Base-by-base conservation (phyloP, 108 stramenopile genomes). In the Bacterosira constricta region DNA sequence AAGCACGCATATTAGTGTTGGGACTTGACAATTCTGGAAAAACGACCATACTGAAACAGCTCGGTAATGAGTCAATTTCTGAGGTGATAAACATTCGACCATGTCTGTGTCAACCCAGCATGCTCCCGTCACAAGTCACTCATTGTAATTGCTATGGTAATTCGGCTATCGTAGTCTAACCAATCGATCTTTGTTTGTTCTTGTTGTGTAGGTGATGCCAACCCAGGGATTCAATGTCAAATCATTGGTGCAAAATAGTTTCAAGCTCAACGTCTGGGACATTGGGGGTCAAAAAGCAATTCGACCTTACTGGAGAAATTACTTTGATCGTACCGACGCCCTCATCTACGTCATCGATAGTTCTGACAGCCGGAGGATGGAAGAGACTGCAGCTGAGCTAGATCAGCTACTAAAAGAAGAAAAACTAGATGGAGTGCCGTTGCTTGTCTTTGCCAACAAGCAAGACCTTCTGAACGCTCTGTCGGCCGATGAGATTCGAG, bases 151-250 rank as follows among this genome's bases (percentile, higher is more conserved):
- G n/a, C n/a, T n/a, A n/a, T n/a, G n/a, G n/a, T n/a, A n/a, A n/a
- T n/a, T n/a, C n/a, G n/a, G n/a, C n/a, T n/a, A n/a, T n/a, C n/a
- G n/a, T n/a, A n/a, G n/a, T n/a, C n/a, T n/a, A n/a, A n/a, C n/a
- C n/a, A n/a, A n/a, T n/a, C n/a, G n/a, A n/a, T n/a, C n/a, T n/a
- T n/a, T n/a, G n/a, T n/a, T n/a, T n/a, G n/a, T n/a, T n/a, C n/a
- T n/a, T n/a, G n/a, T n/a, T n/a, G n/a, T n/a, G n/a, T n/a, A n/a
- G n/a, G n/a, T n/a, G 47, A 88, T 83, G 70, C 89, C 89, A 11
- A 90, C 89, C 32, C 85, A 88, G 55, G 89, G 89, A 34, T 90
- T 90, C 73, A 90, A 90, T 71, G 87, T 90, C 44, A 88, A 90
- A 71, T 79, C 77, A 15, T 52, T 90, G 8, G 71, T 73, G 74